Evolutionary conservation across 495 filamentous ascomycete genomes (phyloP), one percentile per base, ranked within the genome.

Genomic region (Pyronema domesticum): DNA sequence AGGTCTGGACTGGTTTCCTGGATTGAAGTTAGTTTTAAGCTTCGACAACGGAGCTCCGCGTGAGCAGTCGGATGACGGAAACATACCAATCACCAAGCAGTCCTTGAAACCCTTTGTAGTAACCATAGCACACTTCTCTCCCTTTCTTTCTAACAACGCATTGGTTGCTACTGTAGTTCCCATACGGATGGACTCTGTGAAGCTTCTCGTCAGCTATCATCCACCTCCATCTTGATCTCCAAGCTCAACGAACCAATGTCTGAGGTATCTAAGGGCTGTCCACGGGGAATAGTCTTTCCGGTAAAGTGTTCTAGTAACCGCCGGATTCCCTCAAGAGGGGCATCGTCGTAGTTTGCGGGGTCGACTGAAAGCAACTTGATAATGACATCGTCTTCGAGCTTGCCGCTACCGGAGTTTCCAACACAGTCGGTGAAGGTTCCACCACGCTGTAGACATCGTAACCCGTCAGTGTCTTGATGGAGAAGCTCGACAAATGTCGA

Each of bases 91-190:
- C 37, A 84, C 80, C 17, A 96, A 74, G 57, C 89, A 86, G 68
- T 98, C 91, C 48, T 80, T 82, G 69, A 98, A 98, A 0, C 91
- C 91, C 65, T 86, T 83, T 1, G 93, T 95, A 8, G 93, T 87
- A 17, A 96, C 76, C 60, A 98, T 74, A 3, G 82, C 91, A 56
- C 93, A 94, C 60, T 79, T 80, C 68, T 95, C 91, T 6, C 91
- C 91, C 68, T 96, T 98, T 55, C 91, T 70, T 68, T 98, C 93
- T 1, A 98, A 73, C 54, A 98, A 68, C 0, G 85, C 86, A 66
- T 93, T 93, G 11, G 86, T 93, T 0, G 86, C 86, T 23, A 93
- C 86, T 2, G 86, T 93, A 15, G 86, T 93, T 33, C 86, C 86
- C 86, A 93, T 89, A 48, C 85, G 80, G 53, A 91, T 84, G 40